Evolutionary conservation across 2,329 filamentous ascomycete species (phyloP).

Genomic region (Penicillium nordicum): DNA sequence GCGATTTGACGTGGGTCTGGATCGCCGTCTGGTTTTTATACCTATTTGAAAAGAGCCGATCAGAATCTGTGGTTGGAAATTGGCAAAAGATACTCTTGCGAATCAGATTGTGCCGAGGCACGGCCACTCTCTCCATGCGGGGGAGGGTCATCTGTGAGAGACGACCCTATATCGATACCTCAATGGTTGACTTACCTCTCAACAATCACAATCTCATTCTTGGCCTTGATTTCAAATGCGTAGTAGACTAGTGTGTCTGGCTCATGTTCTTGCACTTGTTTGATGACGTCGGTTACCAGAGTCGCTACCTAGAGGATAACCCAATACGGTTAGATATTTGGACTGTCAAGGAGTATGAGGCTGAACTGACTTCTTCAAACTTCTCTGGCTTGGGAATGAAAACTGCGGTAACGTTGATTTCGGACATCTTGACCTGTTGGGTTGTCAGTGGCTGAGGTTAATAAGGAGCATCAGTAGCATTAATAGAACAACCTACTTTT

Average conservation of each 20-base stretch:
- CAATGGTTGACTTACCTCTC: slow-evolving; percentile 26
- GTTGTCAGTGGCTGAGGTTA: neutral
- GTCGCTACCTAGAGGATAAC: slow-evolving; percentile 21
- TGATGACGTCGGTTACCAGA: slow-evolving; percentile 24
- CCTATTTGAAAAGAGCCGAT: slow-evolving; percentile 10
- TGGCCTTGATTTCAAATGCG: slow-evolving; percentile 24
- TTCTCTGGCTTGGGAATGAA: slow-evolving; percentile 32
- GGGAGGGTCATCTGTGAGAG: neutral
- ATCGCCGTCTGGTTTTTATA: slow-evolving; percentile 28
- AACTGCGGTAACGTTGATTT: slow-evolving; percentile 31
- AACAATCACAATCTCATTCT: slow-evolving; percentile 33
- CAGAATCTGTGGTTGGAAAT: neutral
- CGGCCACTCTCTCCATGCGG: neutral
- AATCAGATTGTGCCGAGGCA: slow-evolving; percentile 14
- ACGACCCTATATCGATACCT: neutral
- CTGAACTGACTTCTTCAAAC: slow-evolving; percentile 27
- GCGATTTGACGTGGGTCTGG: slow-evolving; percentile 21
- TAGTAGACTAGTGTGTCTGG: slow-evolving; percentile 34
- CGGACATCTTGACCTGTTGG: slow-evolving; percentile 22
- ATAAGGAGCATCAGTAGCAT: neutral
- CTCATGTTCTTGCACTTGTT: slow-evolving; percentile 32
- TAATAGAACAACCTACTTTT: neutral
- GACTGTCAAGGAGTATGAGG: neutral
- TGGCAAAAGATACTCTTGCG: neutral
- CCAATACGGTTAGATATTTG: neutral